These are phyloP conservation scores for Yamadazyma ubonensis DNA, from an alignment of 805 yeast species.

Conservation along the genomic window DNA sequence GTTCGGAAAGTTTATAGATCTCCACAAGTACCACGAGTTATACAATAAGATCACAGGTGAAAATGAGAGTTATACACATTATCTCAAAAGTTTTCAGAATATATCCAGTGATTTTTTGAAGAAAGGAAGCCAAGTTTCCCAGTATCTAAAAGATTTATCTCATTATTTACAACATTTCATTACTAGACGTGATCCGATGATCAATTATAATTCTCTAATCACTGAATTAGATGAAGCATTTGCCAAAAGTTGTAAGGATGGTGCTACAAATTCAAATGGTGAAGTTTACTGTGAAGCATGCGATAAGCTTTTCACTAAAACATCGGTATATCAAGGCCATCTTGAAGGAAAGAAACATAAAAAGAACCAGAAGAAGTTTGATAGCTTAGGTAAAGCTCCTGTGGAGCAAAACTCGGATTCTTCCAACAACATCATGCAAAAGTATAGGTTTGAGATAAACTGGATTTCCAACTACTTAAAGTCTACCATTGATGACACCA, in stretches of 20 bases:
- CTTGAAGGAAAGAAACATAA: slow-evolving; percentile 72
- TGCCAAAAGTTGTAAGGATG: not conserved
- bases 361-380: slow-evolving; percentile 50
- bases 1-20: slow-evolving; percentile 64
- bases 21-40: slow-evolving; percentile 47
- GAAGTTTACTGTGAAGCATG: slow-evolving; percentile 63
- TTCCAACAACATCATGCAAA: slow-evolving; percentile 9
- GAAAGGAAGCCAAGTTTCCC: slow-evolving; percentile 30
- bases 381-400: not conserved
- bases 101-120: slow-evolving; percentile 23
- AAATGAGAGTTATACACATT: slow-evolving; percentile 47
- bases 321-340: slow-evolving; percentile 67
- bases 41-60: slow-evolving; percentile 39
- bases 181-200: slow-evolving; percentile 48
- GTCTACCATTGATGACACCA: slow-evolving; percentile 49
- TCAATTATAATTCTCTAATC: slow-evolving; percentile 15
- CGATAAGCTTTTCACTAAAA: slow-evolving; percentile 57
- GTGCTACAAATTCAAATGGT: slow-evolving; percentile 18
- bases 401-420: not conserved
- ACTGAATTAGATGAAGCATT: slow-evolving; percentile 4
- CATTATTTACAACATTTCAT: slow-evolving; percentile 52
- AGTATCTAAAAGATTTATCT: slow-evolving; percentile 47
- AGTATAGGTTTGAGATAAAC: slow-evolving; percentile 38
- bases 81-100: slow-evolving; percentile 45
- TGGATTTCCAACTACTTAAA: slow-evolving; percentile 37